Evolutionary conservation across 1,284 basidiomycete genomes (phyloP).

Genomic region (Cerioporus squamosus): DNA sequence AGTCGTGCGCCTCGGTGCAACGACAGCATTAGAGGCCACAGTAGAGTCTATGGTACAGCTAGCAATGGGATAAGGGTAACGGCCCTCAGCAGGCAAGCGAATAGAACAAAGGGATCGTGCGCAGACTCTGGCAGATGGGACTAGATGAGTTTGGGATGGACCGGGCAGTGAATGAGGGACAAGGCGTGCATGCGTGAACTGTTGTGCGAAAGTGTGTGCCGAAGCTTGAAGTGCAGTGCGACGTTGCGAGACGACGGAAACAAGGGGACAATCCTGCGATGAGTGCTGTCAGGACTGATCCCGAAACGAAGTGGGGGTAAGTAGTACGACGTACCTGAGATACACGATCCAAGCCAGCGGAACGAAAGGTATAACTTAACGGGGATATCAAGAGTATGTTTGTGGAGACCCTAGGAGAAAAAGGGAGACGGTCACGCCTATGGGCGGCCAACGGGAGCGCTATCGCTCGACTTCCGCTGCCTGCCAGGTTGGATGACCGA

Average conservation of each 20-base stretch:
- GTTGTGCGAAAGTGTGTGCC: not conserved
- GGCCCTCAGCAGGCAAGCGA: not conserved
- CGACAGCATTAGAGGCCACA: conserved; percentile 9
- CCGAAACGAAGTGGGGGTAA: not conserved
- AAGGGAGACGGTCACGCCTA: conserved; percentile 1
- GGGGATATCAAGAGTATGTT: not conserved
- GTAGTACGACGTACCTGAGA: conserved; percentile 6
- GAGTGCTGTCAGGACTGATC: not conserved
- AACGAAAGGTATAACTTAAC: conserved; percentile 19
- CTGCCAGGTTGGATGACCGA: conserved; percentile 16
- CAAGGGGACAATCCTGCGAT: not conserved
- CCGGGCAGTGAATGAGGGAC: not conserved
- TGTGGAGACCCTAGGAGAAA: not conserved
- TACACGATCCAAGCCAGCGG: conserved; percentile 18
- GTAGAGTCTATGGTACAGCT: conserved; percentile 9
- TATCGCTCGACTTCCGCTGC: conserved; percentile 20
- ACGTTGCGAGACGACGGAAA: conserved; percentile 1
- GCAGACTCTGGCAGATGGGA: not conserved
- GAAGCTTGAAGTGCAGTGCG: conserved; percentile 1
- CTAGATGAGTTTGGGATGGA: not conserved
- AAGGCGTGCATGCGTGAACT: not conserved
- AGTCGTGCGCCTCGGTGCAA: not conserved
- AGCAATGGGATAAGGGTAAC: conserved; percentile 1
- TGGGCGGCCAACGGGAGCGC: conserved; percentile 10
- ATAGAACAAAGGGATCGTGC: not conserved